Base-by-base conservation (phyloP, 1,139 yeast species). In the Kodamaea ohmeri region DNA sequence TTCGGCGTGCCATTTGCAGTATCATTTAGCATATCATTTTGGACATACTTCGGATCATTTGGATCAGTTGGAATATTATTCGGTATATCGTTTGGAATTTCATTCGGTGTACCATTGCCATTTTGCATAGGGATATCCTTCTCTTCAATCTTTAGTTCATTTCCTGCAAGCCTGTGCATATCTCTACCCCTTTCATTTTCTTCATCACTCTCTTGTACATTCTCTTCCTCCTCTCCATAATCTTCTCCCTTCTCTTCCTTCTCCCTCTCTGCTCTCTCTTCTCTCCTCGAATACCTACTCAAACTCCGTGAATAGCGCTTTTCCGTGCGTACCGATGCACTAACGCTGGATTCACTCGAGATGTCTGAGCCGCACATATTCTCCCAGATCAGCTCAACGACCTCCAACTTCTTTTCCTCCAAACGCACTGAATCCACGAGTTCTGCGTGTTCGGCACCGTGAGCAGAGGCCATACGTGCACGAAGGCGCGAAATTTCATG, bases 401-500 rank as follows among this genome's bases (percentile, higher is more conserved):
- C 53, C 6, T 52, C 55, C 22, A 59, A 43, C 34, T 57, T 60
- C 32, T 55, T 59, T 29, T 65, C 56, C 11, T 65, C 60, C 13
- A 65, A 61, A 27, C 58, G 55, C n/a, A 72, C 46, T 18, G 67
- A 68, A 3, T 50, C 48, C 25, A 54, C 48, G 19, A 68, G 50
- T 31, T 56, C 53, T 3, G 49, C 48, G 9, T 14, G 17, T 3
- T 63, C 47, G 14, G 16, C 31, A 2, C 22, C 18, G 18, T 50
- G 45, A 24, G 50, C 25, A 5, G 16, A 7, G 8, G 20, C 18
- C 7, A 27, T 12, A 27, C 9, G 34, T 18, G 13, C 39, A 40
- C 14, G 42, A 51, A 9, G 35, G 52, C 19, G 50, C 39, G 22
- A 49, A 17, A 80, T 56, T 42, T 75, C 76, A 15, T 65, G 65